phyloP scores from a whole-genome alignment of 352 stramenopile genomes.

The Pythium monospermum region DNA sequence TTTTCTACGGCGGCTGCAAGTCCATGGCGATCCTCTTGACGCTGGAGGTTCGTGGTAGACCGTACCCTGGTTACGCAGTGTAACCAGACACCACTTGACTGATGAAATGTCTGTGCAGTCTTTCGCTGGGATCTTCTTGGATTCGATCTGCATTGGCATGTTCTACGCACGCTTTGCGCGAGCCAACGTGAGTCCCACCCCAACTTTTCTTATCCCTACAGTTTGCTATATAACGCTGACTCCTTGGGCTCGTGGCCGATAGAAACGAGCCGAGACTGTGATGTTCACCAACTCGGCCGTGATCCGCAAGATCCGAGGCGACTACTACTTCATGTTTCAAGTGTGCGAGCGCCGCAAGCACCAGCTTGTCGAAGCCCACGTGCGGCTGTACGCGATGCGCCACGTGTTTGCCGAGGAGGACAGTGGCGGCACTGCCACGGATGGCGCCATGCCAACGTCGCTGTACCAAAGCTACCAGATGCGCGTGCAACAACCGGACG shows the following conservation, averaged over 20 bases:
- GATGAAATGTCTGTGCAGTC: no score
- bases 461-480: conserved; percentile 83
- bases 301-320: conserved; percentile 85
- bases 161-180: conserved; percentile 82
- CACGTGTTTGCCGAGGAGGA: conserved; percentile 53
- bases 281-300: conserved; percentile 84
- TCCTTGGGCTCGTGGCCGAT: no score
- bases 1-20: conserved; percentile 82
- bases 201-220: no score
- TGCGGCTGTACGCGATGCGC: conserved; percentile 78
- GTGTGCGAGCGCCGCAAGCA: conserved; percentile 87
- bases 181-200: conserved; percentile 49
- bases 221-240: no score
- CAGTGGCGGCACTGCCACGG: no score
- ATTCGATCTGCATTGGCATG: conserved; percentile 85
- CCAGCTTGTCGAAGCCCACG: conserved; percentile 82
- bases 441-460: no score
- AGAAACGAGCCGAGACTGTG: conserved; percentile 84
- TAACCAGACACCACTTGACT: no score
- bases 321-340: conserved; percentile 92
- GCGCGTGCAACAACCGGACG: conserved; percentile 85
- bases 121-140: conserved; percentile 79
- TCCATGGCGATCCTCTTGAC: conserved; percentile 77
- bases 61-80: no score
- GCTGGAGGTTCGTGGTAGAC: conserved; percentile 64